Evolutionary conservation across 148 eudicot species (phyloP).

Genomic region (Chenopodium suecicum): DNA sequence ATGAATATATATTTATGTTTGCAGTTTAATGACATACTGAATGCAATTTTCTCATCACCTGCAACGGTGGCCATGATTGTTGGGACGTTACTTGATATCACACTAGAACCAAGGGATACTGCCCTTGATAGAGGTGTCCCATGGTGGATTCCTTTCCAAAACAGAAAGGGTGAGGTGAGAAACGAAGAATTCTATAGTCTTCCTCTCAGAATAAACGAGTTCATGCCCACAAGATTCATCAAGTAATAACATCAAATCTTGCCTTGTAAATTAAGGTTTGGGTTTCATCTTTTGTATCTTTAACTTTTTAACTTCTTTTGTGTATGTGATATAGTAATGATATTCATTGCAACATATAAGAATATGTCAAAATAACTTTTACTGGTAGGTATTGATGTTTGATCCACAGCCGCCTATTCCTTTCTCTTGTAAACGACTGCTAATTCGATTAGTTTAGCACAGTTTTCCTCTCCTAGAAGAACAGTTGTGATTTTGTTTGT

Average conservation of each 20-base stretch:
- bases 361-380: not conserved
- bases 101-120: constrained; percentile 49
- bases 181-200: constrained; percentile 87
- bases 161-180: constrained; percentile 69
- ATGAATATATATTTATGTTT: constrained; percentile 13
- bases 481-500: too few relatives aligned
- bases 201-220: constrained; percentile 69
- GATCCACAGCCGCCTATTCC: not conserved
- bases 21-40: constrained; percentile 90
- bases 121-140: constrained; percentile 70
- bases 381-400: not conserved
- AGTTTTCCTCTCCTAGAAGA: not conserved
- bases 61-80: constrained; percentile 77
- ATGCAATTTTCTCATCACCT: constrained; percentile 81
- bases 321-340: constrained; percentile 13
- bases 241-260: constrained; percentile 1
- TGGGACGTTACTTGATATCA: constrained; percentile 65
- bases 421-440: too few relatives aligned
- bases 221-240: constrained; percentile 64
- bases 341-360: not conserved
- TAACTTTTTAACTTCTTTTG: not conserved
- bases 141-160: constrained; percentile 86
- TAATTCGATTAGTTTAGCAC: not conserved
- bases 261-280: constrained; percentile 36
- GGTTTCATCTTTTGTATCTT: constrained; percentile 10